phyloP scores from a whole-genome alignment of 805 yeast species.

The Candida ipomoeae region DNA sequence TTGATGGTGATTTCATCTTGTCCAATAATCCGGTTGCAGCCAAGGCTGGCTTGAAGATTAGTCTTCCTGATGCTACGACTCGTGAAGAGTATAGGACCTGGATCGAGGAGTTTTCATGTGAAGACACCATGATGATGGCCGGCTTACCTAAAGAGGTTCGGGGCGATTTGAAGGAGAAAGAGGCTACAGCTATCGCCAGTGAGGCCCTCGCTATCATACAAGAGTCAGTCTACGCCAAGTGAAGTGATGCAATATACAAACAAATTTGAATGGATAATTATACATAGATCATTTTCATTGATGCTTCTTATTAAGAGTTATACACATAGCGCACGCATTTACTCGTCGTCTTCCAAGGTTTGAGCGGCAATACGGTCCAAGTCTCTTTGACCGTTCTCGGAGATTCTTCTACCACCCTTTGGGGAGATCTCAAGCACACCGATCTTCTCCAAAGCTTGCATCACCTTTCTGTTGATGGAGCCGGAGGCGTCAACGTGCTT shows the following conservation, averaged over 20 bases:
- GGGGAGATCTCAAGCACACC: constrained; percentile 95
- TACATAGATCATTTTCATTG: constrained; percentile 4
- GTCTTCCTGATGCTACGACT: constrained; percentile 47
- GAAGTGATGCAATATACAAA: background rate
- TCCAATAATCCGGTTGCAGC: constrained; percentile 25
- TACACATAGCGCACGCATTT: constrained; percentile 15
- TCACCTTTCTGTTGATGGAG: constrained; percentile 96
- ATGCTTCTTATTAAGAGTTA: constrained; percentile 18
- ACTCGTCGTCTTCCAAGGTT: constrained; percentile 83
- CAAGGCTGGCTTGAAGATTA: constrained; percentile 17
- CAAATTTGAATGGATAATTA: background rate
- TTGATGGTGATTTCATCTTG: constrained; percentile 41
- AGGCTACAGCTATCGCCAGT: constrained; percentile 16
- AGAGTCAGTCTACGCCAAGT: background rate
- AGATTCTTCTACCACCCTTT: constrained; percentile 99
- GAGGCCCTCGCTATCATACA: background rate
- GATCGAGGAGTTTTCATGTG: constrained; percentile 52
- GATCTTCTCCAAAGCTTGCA: constrained; percentile 97
- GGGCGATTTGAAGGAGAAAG: constrained; percentile 22
- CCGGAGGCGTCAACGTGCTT: constrained; percentile 99
- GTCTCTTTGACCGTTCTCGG: constrained; percentile 99
- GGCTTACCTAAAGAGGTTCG: constrained; percentile 46
- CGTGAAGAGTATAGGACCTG: constrained; percentile 39
- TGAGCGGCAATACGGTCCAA: constrained; percentile 99
- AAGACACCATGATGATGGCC: constrained; percentile 51